A percentile compares a stretch with the other conserved stretches of the same genome.
Conservation (phyloP, 2,329 filamentous ascomycete species). For the Aureobasidium lini region DNA sequence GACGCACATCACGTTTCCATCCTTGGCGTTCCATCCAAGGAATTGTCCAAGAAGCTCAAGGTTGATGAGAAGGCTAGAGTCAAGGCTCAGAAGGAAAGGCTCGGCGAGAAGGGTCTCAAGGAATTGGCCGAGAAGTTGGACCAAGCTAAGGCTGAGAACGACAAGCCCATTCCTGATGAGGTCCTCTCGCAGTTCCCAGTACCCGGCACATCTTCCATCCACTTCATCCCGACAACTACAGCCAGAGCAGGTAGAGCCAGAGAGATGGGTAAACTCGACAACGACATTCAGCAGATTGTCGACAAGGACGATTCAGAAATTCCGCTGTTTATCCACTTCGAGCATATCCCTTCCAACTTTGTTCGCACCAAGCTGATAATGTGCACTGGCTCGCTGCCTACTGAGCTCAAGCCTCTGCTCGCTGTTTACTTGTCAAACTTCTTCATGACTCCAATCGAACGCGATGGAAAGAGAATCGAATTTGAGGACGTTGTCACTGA, state of each 20-base stretch:
- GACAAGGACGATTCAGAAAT: slow-evolving; percentile 57
- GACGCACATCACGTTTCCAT: slow-evolving; percentile 83
- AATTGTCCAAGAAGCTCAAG: slow-evolving; percentile 74
- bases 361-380: slow-evolving; percentile 77
- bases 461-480: slow-evolving; percentile 66
- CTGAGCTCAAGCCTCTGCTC: slow-evolving; percentile 77
- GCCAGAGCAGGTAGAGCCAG: slow-evolving; percentile 74
- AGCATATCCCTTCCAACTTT: slow-evolving; percentile 89
- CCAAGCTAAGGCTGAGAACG: slow-evolving; percentile 78
- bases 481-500: slow-evolving; percentile 92
- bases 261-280: slow-evolving; percentile 58
- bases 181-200: slow-evolving; percentile 77
- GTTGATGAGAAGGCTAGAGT: slow-evolving; percentile 71
- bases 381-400: slow-evolving; percentile 67
- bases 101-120: slow-evolving; percentile 76
- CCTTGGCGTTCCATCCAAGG: slow-evolving; percentile 75
- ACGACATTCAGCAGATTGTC: slow-evolving; percentile 65
- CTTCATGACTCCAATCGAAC: slow-evolving; percentile 81
- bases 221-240: slow-evolving; percentile 84
- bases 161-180: slow-evolving; percentile 72
- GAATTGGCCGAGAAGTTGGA: slow-evolving; percentile 69
- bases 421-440: slow-evolving; percentile 84
- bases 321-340: slow-evolving; percentile 94
- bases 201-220: slow-evolving; percentile 80
- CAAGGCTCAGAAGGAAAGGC: slow-evolving; percentile 65